These are phyloP conservation scores for Amanita thiersii DNA, from an alignment of 768 basidiomycete species.

Conservation along the genomic window DNA sequence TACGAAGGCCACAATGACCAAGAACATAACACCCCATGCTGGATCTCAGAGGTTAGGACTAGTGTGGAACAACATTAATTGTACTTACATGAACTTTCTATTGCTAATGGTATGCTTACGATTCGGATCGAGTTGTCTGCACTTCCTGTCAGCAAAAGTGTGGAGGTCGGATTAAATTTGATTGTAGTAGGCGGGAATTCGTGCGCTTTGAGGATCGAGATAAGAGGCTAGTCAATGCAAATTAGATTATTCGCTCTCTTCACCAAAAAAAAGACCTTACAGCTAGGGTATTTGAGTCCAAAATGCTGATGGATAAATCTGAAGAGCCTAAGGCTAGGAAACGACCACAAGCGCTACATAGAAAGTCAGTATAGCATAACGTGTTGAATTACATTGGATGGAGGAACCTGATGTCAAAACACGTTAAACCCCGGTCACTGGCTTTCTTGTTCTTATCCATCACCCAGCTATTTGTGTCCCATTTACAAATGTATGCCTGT, in stretches of 20 bases:
- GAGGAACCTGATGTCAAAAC: conserved; percentile 76
- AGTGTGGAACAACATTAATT: conserved; percentile 1
- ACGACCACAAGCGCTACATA: conserved; percentile 65
- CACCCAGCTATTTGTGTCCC: conserved; percentile 67
- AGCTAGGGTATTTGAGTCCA: conserved; percentile 70
- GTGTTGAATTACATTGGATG: conserved; percentile 1
- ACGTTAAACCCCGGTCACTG: conserved; percentile 74
- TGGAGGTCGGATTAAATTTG: conserved; percentile 77
- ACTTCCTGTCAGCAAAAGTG: conserved; percentile 81
- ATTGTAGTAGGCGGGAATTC: conserved; percentile 90
- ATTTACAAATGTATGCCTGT: conserved; percentile 61
- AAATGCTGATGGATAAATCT: conserved; percentile 74
- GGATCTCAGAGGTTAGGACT: conserved; percentile 10
- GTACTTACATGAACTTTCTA: conserved; percentile 46
- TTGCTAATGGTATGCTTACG: conserved; percentile 56
- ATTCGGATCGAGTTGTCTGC: conserved; percentile 86
- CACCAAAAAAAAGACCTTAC: conserved; percentile 35
- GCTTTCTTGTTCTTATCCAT: conserved; percentile 62
- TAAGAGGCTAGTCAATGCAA: conserved; percentile 55
- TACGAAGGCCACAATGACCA: conserved; percentile 34
- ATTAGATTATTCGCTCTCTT: neutral
- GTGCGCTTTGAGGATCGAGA: conserved; percentile 88
- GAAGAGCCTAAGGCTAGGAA: conserved; percentile 83
- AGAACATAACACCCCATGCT: conserved; percentile 32
- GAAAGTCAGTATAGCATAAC: conserved; percentile 5